A percentile compares a stretch with the other conserved stretches of the same genome.
Conservation (phyloP, 768 basidiomycete species). For the Phylloporus arenicola region DNA sequence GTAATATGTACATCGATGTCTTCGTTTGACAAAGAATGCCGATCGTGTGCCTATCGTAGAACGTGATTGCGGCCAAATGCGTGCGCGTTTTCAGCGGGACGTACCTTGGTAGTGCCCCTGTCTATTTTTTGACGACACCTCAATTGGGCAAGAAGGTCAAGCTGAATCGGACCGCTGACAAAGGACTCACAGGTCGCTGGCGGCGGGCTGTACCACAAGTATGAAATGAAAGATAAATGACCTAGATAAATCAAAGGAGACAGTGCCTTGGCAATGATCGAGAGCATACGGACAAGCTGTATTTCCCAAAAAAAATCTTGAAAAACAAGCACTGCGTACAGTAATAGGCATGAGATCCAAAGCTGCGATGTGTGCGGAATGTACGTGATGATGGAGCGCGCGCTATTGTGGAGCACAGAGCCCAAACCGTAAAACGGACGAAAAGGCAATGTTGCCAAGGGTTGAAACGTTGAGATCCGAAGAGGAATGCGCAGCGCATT, state of each 20-base stretch:
- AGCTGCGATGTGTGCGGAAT: background rate
- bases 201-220: background rate
- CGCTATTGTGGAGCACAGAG: background rate
- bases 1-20: background rate
- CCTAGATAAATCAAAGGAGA: background rate
- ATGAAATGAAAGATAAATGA: background rate
- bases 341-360: background rate
- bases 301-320: no score
- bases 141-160: background rate
- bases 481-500: background rate
- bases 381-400: background rate
- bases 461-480: conserved; percentile 3
- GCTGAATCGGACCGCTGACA: conserved; percentile 2
- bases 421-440: background rate
- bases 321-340: background rate
- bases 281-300: background rate
- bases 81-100: background rate
- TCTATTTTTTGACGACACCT: conserved; percentile 1
- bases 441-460: background rate
- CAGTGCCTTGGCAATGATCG: background rate
- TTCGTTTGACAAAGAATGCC: conserved; percentile 2
- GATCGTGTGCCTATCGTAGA: conserved; percentile 6
- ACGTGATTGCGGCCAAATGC: background rate
- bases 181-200: background rate
- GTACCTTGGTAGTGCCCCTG: conserved; percentile 1